These are phyloP conservation scores for Cytospora piceae DNA, from an alignment of 2,329 filamentous ascomycete species.

Conservation along the genomic window DNA sequence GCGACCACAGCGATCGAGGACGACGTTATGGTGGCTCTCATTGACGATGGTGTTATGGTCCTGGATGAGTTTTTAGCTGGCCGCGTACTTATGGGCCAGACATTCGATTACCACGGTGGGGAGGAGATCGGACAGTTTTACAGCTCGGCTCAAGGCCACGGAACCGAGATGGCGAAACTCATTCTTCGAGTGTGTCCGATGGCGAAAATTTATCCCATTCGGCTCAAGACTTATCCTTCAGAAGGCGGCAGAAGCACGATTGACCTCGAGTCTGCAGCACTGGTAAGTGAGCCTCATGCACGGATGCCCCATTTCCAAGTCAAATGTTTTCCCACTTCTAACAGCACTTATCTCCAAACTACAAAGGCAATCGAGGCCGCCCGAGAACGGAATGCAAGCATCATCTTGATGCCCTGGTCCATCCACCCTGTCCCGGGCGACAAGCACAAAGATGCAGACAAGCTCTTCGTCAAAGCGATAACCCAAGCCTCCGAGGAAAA, in stretches of 20 bases:
- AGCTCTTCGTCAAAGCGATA: not conserved
- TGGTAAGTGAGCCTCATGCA: slow-evolving; percentile 6
- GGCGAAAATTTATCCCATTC: slow-evolving; percentile 10
- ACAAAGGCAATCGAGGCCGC: not conserved
- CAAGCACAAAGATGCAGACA: fast-evolving
- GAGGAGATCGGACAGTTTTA: not conserved
- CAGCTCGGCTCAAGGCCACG: not conserved
- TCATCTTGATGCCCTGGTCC: slow-evolving; percentile 11
- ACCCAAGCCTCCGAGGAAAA: fast-evolving
- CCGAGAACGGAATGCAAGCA: not conserved
- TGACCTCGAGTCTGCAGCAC: not conserved
- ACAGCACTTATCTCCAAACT: not conserved
- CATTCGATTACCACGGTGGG: not conserved
- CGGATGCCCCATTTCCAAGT: not conserved
- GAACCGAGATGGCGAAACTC: slow-evolving; percentile 7
- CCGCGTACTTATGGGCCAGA: not conserved
- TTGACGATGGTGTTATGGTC: slow-evolving; percentile 1
- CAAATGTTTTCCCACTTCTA: fast-evolving
- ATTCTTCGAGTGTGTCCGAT: slow-evolving; percentile 14
- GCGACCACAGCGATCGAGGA: not conserved
- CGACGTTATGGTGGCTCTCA: slow-evolving; percentile 1
- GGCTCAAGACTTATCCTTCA: not conserved
- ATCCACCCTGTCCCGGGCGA: not conserved
- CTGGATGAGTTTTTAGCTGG: not conserved
- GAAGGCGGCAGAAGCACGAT: not conserved